A percentile compares a stretch with the other conserved stretches of the same genome.
Conservation (phyloP, 1,284 basidiomycete species). For the Farysia itapuensis region DNA sequence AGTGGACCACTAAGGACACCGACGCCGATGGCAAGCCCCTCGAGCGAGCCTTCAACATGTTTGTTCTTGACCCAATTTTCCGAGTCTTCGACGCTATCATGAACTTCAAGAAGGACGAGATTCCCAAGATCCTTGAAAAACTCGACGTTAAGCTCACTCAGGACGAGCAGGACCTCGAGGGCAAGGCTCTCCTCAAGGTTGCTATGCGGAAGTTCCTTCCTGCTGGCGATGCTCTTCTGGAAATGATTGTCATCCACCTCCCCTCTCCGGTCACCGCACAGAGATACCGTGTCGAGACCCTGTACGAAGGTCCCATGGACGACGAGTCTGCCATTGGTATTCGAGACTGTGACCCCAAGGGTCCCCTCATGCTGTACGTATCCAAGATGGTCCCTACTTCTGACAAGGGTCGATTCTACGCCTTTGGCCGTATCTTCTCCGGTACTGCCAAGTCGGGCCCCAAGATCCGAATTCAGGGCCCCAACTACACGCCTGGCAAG, state of each 20-base stretch:
- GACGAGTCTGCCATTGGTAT: slow-evolving; percentile 99
- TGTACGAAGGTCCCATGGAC: slow-evolving; percentile 99
- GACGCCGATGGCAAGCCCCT: slow-evolving; percentile 83
- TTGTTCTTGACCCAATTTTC: slow-evolving; percentile 99
- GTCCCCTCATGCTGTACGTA: slow-evolving; percentile 95
- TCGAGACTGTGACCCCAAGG: slow-evolving; percentile 96
- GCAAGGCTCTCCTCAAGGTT: slow-evolving; percentile 94
- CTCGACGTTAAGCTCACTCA: slow-evolving; percentile 87
- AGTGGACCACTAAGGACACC: slow-evolving; percentile 83
- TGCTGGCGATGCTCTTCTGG: slow-evolving; percentile 95
- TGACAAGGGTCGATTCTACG: slow-evolving; percentile 99
- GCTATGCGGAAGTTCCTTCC: slow-evolving; percentile 99
- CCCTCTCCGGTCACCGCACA: slow-evolving; percentile 94
- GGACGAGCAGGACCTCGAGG: slow-evolving; percentile 93
- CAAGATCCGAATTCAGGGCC: slow-evolving; percentile 99
- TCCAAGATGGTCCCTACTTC: slow-evolving; percentile 99
- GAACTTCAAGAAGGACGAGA: slow-evolving; percentile 98
- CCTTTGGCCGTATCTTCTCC: slow-evolving; percentile 99
- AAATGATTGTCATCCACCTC: slow-evolving; percentile 99
- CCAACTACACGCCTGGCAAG: slow-evolving; percentile 97
- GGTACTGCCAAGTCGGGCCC: slow-evolving; percentile 95
- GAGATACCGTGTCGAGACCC: slow-evolving; percentile 97
- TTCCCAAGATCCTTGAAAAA: slow-evolving; percentile 86
- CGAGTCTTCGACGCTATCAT: slow-evolving; percentile 97
- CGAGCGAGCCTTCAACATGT: slow-evolving; percentile 68